Evolutionary conservation across 371 early-diverging fungal species (phyloP).

Genomic region (Mucor plumbeus): DNA sequence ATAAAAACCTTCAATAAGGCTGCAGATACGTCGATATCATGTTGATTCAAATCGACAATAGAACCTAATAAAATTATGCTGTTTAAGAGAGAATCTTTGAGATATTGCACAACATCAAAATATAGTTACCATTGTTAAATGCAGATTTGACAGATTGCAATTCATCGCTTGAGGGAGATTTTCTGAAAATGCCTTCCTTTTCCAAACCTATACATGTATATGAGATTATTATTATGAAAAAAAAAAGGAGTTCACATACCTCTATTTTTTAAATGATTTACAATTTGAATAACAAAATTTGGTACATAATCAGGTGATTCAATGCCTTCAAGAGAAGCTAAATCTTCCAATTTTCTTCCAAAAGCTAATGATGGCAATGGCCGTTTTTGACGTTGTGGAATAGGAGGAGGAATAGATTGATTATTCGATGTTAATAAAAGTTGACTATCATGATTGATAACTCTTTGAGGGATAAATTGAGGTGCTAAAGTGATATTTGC

Average conservation of each 20-base stretch:
- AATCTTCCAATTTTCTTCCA: conserved; percentile 41
- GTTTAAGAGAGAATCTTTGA: neutral
- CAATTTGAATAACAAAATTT: conserved; percentile 33
- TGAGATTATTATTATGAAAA: neutral
- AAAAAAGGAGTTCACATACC: conserved; percentile 27
- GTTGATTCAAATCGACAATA: conserved; percentile 59
- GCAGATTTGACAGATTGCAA: conserved; percentile 64
- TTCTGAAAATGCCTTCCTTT: conserved; percentile 88
- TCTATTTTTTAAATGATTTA: conserved; percentile 34
- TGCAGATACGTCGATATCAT: conserved; percentile 83
- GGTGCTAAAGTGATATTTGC: conserved; percentile 70
- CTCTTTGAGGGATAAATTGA: conserved; percentile 79
- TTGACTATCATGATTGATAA: conserved; percentile 66
- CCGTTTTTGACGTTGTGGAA: conserved; percentile 11
- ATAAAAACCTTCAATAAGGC: conserved; percentile 87
- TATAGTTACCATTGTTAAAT: conserved; percentile 65
- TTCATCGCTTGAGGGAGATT: conserved; percentile 73
- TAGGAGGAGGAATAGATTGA: neutral
- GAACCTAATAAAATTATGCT: conserved; percentile 32
- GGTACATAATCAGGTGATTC: conserved; percentile 34
- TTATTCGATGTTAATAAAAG: neutral
- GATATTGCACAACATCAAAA: neutral
- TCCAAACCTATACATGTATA: conserved; percentile 60
- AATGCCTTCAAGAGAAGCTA: conserved; percentile 34
- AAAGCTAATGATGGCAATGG: conserved; percentile 42